Evolutionary conservation across 495 filamentous ascomycete species (phyloP).

Genomic region (Aspergillus steynii): DNA sequence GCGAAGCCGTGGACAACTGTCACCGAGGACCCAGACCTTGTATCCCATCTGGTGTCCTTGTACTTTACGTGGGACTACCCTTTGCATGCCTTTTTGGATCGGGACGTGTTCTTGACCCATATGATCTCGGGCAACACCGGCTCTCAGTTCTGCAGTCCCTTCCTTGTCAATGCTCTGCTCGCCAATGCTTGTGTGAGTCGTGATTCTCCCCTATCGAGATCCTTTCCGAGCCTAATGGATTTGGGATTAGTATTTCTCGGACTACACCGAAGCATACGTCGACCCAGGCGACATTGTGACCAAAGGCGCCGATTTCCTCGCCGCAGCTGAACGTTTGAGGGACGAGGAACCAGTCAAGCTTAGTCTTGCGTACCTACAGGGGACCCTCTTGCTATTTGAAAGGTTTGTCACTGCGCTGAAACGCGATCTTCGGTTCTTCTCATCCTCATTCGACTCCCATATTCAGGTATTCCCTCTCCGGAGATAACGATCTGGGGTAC

Average conservation of each 20-base stretch:
- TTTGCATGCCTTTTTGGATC: constrained; percentile 49
- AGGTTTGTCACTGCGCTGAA: constrained; percentile 22
- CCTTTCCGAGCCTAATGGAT: not conserved
- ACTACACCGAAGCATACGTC: constrained; percentile 46
- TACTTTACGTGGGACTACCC: constrained; percentile 60
- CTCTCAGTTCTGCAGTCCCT: constrained; percentile 50
- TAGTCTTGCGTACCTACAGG: constrained; percentile 41
- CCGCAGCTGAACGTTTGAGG: constrained; percentile 41
- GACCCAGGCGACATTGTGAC: constrained; percentile 43
- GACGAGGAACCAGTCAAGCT: constrained; percentile 24
- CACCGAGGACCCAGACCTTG: constrained; percentile 49
- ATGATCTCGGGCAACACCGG: constrained; percentile 35
- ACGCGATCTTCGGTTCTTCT: not conserved
- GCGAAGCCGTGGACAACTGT: constrained; percentile 54
- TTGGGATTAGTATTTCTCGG: constrained; percentile 41
- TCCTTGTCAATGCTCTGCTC: constrained; percentile 56
- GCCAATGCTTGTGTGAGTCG: constrained; percentile 48
- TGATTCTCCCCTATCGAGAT: not conserved
- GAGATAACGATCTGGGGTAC: constrained; percentile 44
- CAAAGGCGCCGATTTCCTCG: constrained; percentile 44
- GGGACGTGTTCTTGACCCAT: constrained; percentile 49
- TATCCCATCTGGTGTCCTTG: constrained; percentile 52
- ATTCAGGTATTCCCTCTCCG: constrained; percentile 42
- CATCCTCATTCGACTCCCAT: constrained; percentile 2
- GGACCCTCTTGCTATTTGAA: constrained; percentile 44